phyloP scores from a whole-genome alignment of 305 asterid species.

The Solanum aculeatissimum region DNA sequence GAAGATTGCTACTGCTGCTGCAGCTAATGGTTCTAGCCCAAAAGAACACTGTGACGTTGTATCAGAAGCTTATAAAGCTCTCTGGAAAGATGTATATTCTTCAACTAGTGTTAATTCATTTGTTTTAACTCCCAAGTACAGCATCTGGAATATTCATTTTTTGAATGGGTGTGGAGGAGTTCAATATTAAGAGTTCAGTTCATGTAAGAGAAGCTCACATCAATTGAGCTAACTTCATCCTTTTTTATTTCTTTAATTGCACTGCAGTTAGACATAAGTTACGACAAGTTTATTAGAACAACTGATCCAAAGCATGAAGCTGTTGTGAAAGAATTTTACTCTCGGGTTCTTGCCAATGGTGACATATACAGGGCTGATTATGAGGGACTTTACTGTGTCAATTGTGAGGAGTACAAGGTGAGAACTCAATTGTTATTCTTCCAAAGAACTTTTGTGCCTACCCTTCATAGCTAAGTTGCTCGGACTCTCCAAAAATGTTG shows the following conservation, averaged over 20 bases:
- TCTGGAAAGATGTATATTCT: slow-evolving; percentile 67
- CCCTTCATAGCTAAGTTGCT: too few species aligned
- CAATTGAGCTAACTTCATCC: neutral
- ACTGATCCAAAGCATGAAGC: slow-evolving; percentile 74
- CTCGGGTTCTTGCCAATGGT: slow-evolving; percentile 68
- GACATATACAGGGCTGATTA: slow-evolving; percentile 90
- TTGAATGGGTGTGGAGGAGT: neutral
- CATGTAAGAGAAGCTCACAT: neutral
- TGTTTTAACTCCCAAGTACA: neutral
- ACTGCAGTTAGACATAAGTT: slow-evolving; percentile 71
- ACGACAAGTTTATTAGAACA: slow-evolving; percentile 87
- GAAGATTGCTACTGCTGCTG: slow-evolving; percentile 86
- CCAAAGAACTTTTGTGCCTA: neutral
- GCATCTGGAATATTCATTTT: neutral
- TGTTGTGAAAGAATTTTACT: slow-evolving; percentile 77
- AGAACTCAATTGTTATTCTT: neutral
- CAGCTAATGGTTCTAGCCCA: slow-evolving; percentile 62
- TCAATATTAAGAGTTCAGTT: neutral
- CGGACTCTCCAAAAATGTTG: too few species aligned
- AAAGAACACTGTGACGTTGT: slow-evolving; percentile 61
- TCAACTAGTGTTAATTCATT: neutral
- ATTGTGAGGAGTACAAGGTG: slow-evolving; percentile 97
- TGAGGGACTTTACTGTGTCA: slow-evolving; percentile 93
- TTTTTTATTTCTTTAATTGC: slow-evolving; percentile 3
- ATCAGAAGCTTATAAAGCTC: slow-evolving; percentile 66